Evolutionary conservation across 169 alveolate species (phyloP).

Genomic region (Babesia ovata): DNA sequence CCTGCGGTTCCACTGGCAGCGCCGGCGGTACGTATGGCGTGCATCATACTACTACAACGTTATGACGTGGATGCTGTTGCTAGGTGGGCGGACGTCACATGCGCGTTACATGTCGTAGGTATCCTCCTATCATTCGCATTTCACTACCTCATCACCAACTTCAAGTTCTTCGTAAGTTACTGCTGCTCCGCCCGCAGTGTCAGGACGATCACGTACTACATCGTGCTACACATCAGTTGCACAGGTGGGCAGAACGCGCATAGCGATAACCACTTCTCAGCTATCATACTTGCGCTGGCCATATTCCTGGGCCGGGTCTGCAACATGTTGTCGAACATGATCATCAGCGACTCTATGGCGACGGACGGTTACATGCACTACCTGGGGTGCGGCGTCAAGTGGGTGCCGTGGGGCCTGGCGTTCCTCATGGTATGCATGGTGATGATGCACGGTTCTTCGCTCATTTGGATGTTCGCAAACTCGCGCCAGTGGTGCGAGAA

Average conservation of each 20-base stretch:
- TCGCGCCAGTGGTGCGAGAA: conserved; percentile 64
- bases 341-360: conserved; percentile 82
- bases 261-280: not conserved
- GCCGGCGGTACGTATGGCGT: conserved; percentile 83
- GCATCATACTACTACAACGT: conserved; percentile 73
- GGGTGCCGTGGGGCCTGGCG: conserved; percentile 83
- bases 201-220: conserved; percentile 66
- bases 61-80: conserved; percentile 62
- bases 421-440: conserved; percentile 11
- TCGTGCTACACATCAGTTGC: conserved; percentile 57
- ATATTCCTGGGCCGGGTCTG: conserved; percentile 67
- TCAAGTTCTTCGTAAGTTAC: conserved; percentile 75
- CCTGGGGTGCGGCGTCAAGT: conserved; percentile 82
- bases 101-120: conserved; percentile 3
- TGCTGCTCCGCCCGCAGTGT: conserved; percentile 73
- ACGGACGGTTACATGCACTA: conserved; percentile 76
- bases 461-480: conserved; percentile 66
- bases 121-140: conserved; percentile 66
- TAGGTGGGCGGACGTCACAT: conserved; percentile 30
- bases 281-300: conserved; percentile 36
- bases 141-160: conserved; percentile 72
- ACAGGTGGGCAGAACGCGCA: conserved; percentile 44
- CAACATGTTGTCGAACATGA: conserved; percentile 77
- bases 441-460: conserved; percentile 18
- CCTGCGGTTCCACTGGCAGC: conserved; percentile 72